Evolutionary conservation across 495 filamentous ascomycete genomes (phyloP), one percentile per base, ranked within the genome.

Genomic region (Poronia punctata): DNA sequence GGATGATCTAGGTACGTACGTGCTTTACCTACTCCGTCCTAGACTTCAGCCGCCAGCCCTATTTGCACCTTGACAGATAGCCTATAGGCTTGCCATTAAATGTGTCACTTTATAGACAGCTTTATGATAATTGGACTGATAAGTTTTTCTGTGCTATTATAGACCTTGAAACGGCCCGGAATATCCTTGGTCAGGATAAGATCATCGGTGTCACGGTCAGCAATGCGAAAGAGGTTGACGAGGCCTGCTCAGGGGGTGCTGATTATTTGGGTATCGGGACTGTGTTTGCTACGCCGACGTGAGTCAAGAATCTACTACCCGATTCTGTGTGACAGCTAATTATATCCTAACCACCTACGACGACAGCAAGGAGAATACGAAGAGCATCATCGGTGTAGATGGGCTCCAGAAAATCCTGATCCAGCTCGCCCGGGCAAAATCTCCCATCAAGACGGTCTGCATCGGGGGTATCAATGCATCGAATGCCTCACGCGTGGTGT

Each of bases 241-340:
- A 60, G 27, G 88, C 88, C 2, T 74, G 79, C 31, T 59, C 70
- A 26, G 75, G 71, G 33, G 88, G 88, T 11, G 88, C 89, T 7
- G 78, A 88, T 52, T 96, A 98, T 59, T 65, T 97, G 24, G 88
- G 88, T 7, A 81, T 95, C 35, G 89, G 89, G 7, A 88, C 87
- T 6, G 72, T 94, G 49, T 94, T 82, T 65, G 76, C 87, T 16
- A 96, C 90, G 7, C 61, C 78, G 23, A 95, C 89, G 78, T 88
- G 61, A 57, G 68, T 43, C 12, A n/a, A 2, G 24, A 3, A 4
- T 3, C 12, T 14, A 12, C 23, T 18, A 33, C 8, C 26, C 35
- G 16, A 22, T 23, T 21, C 0, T 12, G 10, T 24, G 23, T 16
- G 5, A 16, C 35, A 34, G 9, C n/a, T n/a, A n/a, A n/a, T n/a